Evolutionary conservation across 352 stramenopile genomes (phyloP), one percentile per base, ranked within the genome.

Genomic region (Peronospora belbahrii): DNA sequence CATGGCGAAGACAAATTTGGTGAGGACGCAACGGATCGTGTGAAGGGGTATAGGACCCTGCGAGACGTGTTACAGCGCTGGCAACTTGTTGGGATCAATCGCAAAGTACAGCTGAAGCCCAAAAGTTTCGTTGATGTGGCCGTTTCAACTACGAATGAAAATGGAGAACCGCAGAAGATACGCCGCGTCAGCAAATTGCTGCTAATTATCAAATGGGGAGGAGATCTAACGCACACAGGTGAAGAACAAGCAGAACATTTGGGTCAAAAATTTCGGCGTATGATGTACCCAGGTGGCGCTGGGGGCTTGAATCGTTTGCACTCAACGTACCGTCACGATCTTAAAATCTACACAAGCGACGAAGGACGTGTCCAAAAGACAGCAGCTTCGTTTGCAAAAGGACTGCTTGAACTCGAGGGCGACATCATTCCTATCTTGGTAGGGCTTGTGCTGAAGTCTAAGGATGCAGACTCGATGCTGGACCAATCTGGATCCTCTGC

Each of bases 121-220:
- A 85, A 89, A 42, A 76, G 85, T 20, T 77, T 70, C 38, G 54
- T 58, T 10, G 57, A 52, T 14, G 51, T 67, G 1, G 39, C 51
- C 42, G 11, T 46, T 25, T 51, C 63, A 56, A 44, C 38, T 15
- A 60, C 38, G 18, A 23, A 43, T 8, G 61, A 68, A n/a, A 52
- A 73, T n/a, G 54, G 49, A 30, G 44, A 60, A 9, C 62, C 79
- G 32, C 33, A 36, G 2, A 48, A 37, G 20, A 51, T 9, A 37
- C 51, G 52, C 18, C 57, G 62, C 6, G 74, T 82, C 13, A 78
- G 78, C 11, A 89, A 98, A 71, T 70, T 98, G 15, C 69, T 98
- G 46, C 74, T 99, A n/a, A 98, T 99, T 56, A 78, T 99, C 15
- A 99, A 99, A 74, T 99, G 97, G 97, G 97, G 97, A 40, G 97